phyloP scores from a whole-genome alignment of 495 filamentous ascomycete species.

The Penicillium psychrofluorescens region DNA sequence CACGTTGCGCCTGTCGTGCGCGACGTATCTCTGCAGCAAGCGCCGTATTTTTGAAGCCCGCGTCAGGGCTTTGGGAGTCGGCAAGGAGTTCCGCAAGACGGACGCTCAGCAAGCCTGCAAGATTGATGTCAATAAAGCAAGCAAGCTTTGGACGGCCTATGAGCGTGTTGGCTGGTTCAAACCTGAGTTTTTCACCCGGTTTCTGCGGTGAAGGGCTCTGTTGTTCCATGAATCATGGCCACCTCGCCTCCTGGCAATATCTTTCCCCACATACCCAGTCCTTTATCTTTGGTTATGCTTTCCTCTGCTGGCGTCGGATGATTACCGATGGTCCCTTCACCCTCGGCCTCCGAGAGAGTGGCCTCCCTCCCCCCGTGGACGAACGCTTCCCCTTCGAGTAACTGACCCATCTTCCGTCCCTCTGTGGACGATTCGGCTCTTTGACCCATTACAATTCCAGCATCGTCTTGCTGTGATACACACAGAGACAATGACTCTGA shows the following conservation, averaged over 20 bases:
- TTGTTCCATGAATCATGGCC: conserved; percentile 2
- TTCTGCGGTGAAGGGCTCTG: conserved; percentile 25
- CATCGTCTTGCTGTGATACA: too few relatives aligned
- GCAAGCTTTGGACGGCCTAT: conserved; percentile 88
- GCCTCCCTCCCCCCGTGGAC: too few relatives aligned
- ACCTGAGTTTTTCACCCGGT: conserved; percentile 48
- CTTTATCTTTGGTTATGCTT: too few relatives aligned
- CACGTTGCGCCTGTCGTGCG: conserved; percentile 76
- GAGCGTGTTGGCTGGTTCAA: conserved; percentile 87
- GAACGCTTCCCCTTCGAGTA: too few relatives aligned
- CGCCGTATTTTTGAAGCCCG: conserved; percentile 82
- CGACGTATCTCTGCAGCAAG: conserved; percentile 92
- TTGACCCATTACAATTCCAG: too few relatives aligned
- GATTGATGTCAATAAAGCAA: conserved; percentile 98
- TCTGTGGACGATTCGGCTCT: too few relatives aligned
- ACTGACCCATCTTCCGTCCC: too few relatives aligned
- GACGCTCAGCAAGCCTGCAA: conserved; percentile 95
- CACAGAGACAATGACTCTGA: too few relatives aligned
- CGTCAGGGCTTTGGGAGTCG: conserved; percentile 56
- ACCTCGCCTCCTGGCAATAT: neutral
- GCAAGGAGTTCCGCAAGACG: conserved; percentile 95
- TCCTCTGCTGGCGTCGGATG: too few relatives aligned
- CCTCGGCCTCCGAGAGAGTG: too few relatives aligned
- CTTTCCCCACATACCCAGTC: neutral
- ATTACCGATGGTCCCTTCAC: too few relatives aligned